A percentile compares a stretch with the other conserved stretches of the same genome.
Evolutionary conservation across 1,284 basidiomycete species (phyloP).

Genomic region (Ceratobasidium theobromae): DNA sequence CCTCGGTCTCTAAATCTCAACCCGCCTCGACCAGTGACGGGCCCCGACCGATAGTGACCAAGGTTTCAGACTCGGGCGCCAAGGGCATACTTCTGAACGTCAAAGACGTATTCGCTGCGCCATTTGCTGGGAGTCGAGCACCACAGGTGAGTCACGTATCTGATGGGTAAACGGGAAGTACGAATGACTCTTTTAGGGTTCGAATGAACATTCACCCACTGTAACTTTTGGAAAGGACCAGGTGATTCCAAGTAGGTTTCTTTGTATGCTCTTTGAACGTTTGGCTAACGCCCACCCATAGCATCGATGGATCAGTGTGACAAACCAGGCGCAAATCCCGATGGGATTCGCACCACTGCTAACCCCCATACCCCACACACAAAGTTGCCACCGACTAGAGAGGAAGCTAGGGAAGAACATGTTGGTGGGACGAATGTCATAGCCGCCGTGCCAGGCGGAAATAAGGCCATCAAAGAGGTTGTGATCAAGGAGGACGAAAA

Average conservation of each 20-base stretch:
- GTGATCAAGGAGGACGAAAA: no score
- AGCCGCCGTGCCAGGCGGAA: no score
- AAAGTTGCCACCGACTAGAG: background rate
- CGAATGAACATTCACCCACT: background rate
- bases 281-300: no score
- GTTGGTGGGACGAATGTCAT: background rate
- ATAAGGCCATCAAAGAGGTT: no score
- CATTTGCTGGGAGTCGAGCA: constrained; percentile 15
- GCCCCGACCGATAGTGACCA: constrained; percentile 5
- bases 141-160: constrained; percentile 14
- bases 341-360: constrained; percentile 19
- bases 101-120: constrained; percentile 2
- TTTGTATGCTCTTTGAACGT: background rate
- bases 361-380: constrained; percentile 26
- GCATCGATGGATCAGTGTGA: background rate
- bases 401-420: background rate
- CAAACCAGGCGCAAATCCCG: constrained; percentile 2
- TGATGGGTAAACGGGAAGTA: no score
- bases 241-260: background rate
- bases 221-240: background rate
- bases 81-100: background rate
- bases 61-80: constrained; percentile 20
- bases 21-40: background rate
- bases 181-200: background rate
- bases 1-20: background rate